Conservation (phyloP, 2,329 filamentous ascomycete species). For the Cladobotryum mycophilum region DNA sequence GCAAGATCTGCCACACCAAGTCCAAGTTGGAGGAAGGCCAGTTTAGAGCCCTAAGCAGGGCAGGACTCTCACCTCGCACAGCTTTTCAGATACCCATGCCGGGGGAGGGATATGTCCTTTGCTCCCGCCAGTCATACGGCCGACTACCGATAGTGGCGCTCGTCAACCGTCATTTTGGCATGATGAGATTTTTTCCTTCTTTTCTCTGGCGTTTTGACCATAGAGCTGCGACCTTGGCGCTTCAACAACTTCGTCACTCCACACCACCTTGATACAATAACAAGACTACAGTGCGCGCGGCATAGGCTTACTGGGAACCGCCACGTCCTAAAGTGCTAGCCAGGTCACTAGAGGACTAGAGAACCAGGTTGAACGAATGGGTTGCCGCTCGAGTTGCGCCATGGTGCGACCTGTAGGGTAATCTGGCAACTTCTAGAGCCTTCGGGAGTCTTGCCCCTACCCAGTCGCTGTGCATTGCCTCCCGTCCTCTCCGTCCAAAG, state of each 20-base stretch:
- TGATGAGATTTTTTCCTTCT: background rate
- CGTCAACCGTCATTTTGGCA: slow-evolving; percentile 7
- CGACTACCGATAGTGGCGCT: slow-evolving; percentile 11
- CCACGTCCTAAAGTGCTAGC: background rate
- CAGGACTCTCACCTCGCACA: background rate
- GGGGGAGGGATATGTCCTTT: background rate
- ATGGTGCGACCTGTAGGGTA: too few relatives aligned
- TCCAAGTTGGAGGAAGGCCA: background rate
- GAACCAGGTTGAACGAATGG: background rate
- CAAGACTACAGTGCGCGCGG: slow-evolving; percentile 8
- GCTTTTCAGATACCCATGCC: background rate
- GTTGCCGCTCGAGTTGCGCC: background rate
- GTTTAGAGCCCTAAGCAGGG: background rate
- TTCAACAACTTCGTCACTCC: slow-evolving; percentile 5
- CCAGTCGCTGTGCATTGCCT: background rate
- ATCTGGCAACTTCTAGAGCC: background rate
- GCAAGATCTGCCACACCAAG: background rate
- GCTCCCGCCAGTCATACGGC: slow-evolving; percentile 4
- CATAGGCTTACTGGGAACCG: slow-evolving; percentile 4
- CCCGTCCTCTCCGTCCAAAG: background rate
- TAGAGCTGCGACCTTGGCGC: background rate
- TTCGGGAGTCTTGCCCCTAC: background rate
- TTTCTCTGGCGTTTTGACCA: too few relatives aligned
- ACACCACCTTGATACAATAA: slow-evolving; percentile 3
- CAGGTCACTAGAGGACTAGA: too few relatives aligned